Base-by-base conservation (phyloP, 805 yeast genomes). In the Wickerhamiella parazyma region DNA sequence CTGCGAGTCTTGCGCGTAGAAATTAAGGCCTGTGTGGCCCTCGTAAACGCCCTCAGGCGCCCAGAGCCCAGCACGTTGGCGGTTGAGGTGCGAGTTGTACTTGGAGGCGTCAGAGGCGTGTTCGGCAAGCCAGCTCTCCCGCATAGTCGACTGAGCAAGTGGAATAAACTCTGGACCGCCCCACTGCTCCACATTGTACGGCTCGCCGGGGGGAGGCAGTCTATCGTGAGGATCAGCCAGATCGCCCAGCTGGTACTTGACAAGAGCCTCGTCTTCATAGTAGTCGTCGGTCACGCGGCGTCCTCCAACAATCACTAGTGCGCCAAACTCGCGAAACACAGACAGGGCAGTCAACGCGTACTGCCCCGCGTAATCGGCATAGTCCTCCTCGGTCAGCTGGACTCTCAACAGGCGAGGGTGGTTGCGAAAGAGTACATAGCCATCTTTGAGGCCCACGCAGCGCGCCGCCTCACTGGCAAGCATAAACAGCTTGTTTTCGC, bases 391-490 rank as follows among this genome's bases (percentile, higher is more conserved):
- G 9, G 73, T 68, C 37, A 87, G 68, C 9, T 81, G 75, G 48
- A 80, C 73, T 56, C 87, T 85, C 65, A 71, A 79, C 42, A 91
- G 66, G 41, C 74, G 68, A 41, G 76, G 72, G 63, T 89, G 95
- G 40, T 86, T 81, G 57, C 87, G 94, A 64, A 89, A 86, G 47
- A 89, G 68, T 42, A 86, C 67, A 55, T 89, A 86, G 2, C 95
- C 83, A 58, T 89, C 96, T 52, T 95, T 72, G 64, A 86, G 83
- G 3, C 96, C 97, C 48, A 89, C 85, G 55, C 89, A 76, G 52
- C 97, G 73, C 1, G 98, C 96, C 2, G 95, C 95, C 57, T 91
- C 98, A 0, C 97, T 87, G 2, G 94, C 79, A 38, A 91, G 73
- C 94, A 89, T 87, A 61, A 75, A 91, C 46, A 78, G 68, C 50